Conservation (phyloP, 495 filamentous ascomycete species). For the Astrocystis sublimbata region DNA sequence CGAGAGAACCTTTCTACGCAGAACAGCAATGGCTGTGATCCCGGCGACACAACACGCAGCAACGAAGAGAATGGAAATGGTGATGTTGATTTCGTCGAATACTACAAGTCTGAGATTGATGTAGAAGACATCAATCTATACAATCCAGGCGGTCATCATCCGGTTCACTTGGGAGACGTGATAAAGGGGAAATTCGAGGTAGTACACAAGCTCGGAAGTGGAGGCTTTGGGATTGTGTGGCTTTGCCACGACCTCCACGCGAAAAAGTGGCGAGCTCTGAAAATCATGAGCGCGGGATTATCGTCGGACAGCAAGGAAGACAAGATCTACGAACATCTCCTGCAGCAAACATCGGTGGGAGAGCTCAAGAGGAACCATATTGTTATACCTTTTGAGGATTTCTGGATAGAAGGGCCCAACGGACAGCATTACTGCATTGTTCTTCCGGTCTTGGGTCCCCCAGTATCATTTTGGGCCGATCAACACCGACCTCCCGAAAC, state of each 20-base stretch:
- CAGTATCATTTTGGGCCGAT: constrained; percentile 2
- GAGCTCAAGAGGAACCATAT: constrained; percentile 20
- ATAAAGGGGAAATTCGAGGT: constrained; percentile 46
- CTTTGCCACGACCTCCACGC: constrained; percentile 49
- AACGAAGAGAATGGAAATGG: no score
- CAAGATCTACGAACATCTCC: constrained; percentile 12
- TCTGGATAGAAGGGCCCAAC: constrained; percentile 42
- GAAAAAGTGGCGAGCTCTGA: constrained; percentile 30
- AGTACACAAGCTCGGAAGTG: constrained; percentile 56
- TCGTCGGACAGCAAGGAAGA: constrained; percentile 15
- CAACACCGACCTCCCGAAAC: no score
- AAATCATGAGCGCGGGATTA: constrained; percentile 23
- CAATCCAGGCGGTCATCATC: constrained; percentile 42
- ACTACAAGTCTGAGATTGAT: background rate
- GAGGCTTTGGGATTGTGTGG: constrained; percentile 57
- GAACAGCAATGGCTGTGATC: no score
- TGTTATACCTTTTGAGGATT: constrained; percentile 30
- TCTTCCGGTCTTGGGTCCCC: constrained; percentile 16
- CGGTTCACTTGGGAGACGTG: constrained; percentile 48
- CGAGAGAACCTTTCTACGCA: no score
- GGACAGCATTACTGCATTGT: constrained; percentile 42
- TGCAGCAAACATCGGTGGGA: background rate
- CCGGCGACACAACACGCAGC: no score
- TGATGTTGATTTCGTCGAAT: no score
- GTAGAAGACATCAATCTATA: constrained; percentile 35